phyloP scores from a whole-genome alignment of 2,329 filamentous ascomycete genomes.

The Gnomoniopsis sp. region DNA sequence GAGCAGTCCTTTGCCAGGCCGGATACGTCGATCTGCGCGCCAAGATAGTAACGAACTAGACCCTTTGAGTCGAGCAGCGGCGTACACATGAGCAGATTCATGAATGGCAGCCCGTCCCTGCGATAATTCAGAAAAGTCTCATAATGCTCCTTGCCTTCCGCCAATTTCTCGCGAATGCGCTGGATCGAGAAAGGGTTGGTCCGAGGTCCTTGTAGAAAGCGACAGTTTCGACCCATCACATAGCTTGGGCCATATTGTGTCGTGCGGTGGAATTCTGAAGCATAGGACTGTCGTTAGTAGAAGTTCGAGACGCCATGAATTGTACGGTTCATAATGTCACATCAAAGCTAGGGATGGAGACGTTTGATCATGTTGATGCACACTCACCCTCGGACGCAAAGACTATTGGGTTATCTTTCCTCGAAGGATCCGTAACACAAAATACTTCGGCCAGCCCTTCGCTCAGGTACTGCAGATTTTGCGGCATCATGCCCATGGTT shows the following conservation, averaged over 20 bases:
- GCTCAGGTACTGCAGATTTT: constrained; percentile 63
- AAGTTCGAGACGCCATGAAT: neutral
- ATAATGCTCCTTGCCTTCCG: constrained; percentile 64
- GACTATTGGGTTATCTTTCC: constrained; percentile 71
- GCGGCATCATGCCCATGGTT: constrained; percentile 64
- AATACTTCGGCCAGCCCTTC: constrained; percentile 76
- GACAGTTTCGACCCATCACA: constrained; percentile 71
- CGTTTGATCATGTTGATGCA: neutral
- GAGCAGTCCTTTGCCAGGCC: constrained; percentile 64
- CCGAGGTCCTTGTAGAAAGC: constrained; percentile 72
- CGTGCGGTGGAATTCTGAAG: constrained; percentile 48
- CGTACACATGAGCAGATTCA: constrained; percentile 74
- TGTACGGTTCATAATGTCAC: too few relatives aligned
- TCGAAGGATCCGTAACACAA: constrained; percentile 70
- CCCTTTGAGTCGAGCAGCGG: constrained; percentile 68
- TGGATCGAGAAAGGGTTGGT: constrained; percentile 62
- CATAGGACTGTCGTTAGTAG: neutral
- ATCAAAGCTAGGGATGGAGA: too few relatives aligned
- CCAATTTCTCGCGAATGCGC: constrained; percentile 59
- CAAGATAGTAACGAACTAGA: constrained; percentile 63
- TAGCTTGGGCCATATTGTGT: constrained; percentile 42
- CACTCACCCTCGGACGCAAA: constrained; percentile 68
- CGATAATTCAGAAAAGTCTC: constrained; percentile 77
- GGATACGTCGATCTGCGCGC: constrained; percentile 69
- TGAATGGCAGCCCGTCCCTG: constrained; percentile 72